Evolutionary conservation across 2,329 filamentous ascomycete species (phyloP), one percentile per base, ranked within the genome.

Genomic region (Curvularia eragrostidis): DNA sequence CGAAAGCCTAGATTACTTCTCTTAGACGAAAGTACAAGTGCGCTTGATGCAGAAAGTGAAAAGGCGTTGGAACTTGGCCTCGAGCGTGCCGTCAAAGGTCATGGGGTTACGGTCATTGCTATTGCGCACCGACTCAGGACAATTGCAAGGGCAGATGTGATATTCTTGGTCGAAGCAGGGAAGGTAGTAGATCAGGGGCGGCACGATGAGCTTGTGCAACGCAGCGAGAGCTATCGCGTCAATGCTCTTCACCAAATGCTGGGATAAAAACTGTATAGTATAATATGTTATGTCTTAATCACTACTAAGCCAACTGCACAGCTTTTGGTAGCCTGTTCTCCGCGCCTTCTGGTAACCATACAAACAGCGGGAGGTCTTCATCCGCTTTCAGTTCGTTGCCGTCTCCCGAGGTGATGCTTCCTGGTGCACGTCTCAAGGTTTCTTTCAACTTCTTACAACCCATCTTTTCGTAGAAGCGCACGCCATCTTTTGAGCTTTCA

Each of bases 231-330:
- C 52, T 84, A 84, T 64, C 77, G 81, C 26, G 76, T 77, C 10
- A 84, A 82, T 69, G 82, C 80, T 19, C 71, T 83, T 48, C 79
- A 82, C 61, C 82, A 84, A 63, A 81, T 79, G 64, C 51, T 82
- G 49, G 77, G 74, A 18, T 75, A 56, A 64, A 39, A n/a, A 38
- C n/a, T 49, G 54, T 59, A 56, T 42, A 52, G 42, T 51, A 48
- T 48, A 13, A 30, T 56, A 43, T 24, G 42, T 53, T 52, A 52
- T 10, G 13, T 39, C 23, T 13, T 44, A 47, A 19, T 24, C n/a
- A 24, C 10, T 18, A 5, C 28, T n/a, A 51, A 24, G 56, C 65
- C 34, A 68, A 52, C 24, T 65, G 34, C 7, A 68, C 60, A 26
- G 53, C 48, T 9, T 58, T 48, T 19, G 67, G 66, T 42, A 70